Base-by-base conservation (phyloP, 805 yeast genomes). In the Yarrowia porcina region DNA sequence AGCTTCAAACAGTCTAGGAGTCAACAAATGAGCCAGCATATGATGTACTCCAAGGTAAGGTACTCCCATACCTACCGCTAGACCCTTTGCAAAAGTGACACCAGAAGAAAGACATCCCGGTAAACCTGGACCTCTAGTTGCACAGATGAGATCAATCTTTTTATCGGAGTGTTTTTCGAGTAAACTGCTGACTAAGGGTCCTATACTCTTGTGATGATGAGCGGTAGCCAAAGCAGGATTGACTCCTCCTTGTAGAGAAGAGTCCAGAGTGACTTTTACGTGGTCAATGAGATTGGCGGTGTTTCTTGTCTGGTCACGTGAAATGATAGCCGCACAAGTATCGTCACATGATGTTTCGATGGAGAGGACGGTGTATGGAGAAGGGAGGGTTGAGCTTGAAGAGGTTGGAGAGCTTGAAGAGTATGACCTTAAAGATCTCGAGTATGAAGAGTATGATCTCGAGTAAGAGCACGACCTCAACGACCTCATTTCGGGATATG, bases 71-170 rank as follows among this genome's bases (percentile, higher is more conserved):
- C 92, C 97, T 0, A 88, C 75, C 0, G 91, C 77, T 12, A 94
- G 76, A 0, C 98, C 99, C 69, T 90, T 88, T 0, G 96, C 96
- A 41, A 90, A 74, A 69, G 89, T 94, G 23, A 88, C 77, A 0
- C 97, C 96, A 0, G 90, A 87, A 10, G 90, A 81, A 13, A 94
- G 77, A 0, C 96, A 87, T 0, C 97, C 97, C 9, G 85, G 82
- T 97, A 94, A 90, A 0, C 99, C 99, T 0, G 99, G 99, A 0
- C 99, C 99, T 67, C 96, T 77, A 0, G 99, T 94, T 4, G 87
- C 96, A 72, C 96, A 88, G 0, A 94, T 81, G 49, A 94, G 71
- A 71, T 89, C 96, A 0, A 72, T 68, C 77, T 74, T 50, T 69
- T 74, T 66, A 11, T 65, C 30, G 66, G 69, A 45, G 63, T 71